Percentiles rank a stretch among this genome's conserved stretches.
Conservation (phyloP, 345 rosid genomes). For the Capsella bursapastoris region DNA sequence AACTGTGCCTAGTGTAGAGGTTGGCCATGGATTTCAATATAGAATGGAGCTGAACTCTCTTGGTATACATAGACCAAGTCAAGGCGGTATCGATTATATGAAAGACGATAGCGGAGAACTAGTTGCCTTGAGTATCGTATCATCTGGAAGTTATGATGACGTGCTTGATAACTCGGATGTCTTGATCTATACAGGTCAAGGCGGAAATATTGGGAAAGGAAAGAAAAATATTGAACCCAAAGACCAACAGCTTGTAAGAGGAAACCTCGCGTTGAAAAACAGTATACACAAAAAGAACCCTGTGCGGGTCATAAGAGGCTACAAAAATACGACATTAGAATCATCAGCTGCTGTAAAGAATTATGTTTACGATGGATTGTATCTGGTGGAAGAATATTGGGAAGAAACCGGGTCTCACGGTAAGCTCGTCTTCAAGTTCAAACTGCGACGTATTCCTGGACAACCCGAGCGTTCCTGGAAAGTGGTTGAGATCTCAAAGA, state of each 20-base stretch:
- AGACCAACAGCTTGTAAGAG: conserved; percentile 78
- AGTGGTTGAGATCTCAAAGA: conserved; percentile 56
- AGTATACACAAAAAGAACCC: conserved; percentile 57
- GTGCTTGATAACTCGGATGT: conserved; percentile 62
- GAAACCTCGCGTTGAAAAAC: conserved; percentile 71
- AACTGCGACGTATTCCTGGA: conserved; percentile 61
- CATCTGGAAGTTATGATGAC: conserved; percentile 74
- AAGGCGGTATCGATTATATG: conserved; percentile 72
- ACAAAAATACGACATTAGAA: conserved; percentile 39
- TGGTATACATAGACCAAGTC: conserved; percentile 72
- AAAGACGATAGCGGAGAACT: conserved; percentile 42
- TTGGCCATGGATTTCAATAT: conserved; percentile 84
- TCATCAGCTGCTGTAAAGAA: conserved; percentile 47
- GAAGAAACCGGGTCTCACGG: conserved; percentile 66
- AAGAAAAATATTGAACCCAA: conserved; percentile 51
- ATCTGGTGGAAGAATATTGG: conserved; percentile 63
- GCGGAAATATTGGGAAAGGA: conserved; percentile 58
- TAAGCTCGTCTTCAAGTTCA: conserved; percentile 69
- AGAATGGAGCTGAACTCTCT: conserved; percentile 70
- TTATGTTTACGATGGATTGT: conserved; percentile 81
- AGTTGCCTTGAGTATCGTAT: conserved; percentile 69
- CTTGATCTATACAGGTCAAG: conserved; percentile 74
- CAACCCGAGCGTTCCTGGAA: conserved; percentile 84
- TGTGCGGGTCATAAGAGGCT: conserved; percentile 79
- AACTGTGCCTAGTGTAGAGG: conserved; percentile 75